Percentiles rank a stretch among this genome's conserved stretches.
Evolutionary conservation across 1,139 yeast species (phyloP).

Genomic region (Trichomonascaceae sp.): DNA sequence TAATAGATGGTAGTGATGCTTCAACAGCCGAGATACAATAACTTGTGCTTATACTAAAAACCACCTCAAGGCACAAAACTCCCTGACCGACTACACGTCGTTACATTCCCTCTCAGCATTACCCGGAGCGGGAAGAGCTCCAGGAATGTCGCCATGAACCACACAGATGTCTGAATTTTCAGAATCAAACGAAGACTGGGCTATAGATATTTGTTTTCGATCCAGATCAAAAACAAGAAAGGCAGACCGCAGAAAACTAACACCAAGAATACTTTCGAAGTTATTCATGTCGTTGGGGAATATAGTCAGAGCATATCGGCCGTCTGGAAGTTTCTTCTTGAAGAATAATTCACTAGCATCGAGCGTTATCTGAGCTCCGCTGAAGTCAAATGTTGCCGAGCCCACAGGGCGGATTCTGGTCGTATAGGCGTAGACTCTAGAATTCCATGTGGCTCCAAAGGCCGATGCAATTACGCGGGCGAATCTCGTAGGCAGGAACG

Average conservation of each 20-base stretch:
- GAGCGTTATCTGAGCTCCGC: background rate
- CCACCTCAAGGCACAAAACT: too few species aligned
- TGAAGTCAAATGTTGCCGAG: background rate
- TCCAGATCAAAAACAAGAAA: conserved; percentile 70
- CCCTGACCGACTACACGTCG: too few species aligned
- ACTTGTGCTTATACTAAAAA: too few species aligned
- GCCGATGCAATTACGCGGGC: conserved; percentile 14
- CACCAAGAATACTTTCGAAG: conserved; percentile 46
- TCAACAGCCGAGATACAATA: too few species aligned
- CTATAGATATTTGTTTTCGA: conserved; percentile 53
- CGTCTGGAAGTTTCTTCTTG: background rate
- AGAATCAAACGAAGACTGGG: conserved; percentile 41
- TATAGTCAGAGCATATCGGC: conserved; percentile 6
- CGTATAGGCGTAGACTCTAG: conserved; percentile 20
- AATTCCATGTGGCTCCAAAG: conserved; percentile 19
- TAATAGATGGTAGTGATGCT: too few species aligned
- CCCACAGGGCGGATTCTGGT: conserved; percentile 5
- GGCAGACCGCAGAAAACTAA: conserved; percentile 57
- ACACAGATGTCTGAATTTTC: conserved; percentile 20
- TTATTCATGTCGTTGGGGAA: conserved; percentile 22
- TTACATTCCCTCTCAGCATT: background rate
- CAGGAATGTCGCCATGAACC: conserved; percentile 17
- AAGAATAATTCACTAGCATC: background rate
- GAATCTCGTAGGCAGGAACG: conserved; percentile 18
- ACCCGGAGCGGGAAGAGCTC: conserved; percentile 7